phyloP scores from a whole-genome alignment of 371 early-diverging fungal genomes.

The Mucor circinelloides region DNA sequence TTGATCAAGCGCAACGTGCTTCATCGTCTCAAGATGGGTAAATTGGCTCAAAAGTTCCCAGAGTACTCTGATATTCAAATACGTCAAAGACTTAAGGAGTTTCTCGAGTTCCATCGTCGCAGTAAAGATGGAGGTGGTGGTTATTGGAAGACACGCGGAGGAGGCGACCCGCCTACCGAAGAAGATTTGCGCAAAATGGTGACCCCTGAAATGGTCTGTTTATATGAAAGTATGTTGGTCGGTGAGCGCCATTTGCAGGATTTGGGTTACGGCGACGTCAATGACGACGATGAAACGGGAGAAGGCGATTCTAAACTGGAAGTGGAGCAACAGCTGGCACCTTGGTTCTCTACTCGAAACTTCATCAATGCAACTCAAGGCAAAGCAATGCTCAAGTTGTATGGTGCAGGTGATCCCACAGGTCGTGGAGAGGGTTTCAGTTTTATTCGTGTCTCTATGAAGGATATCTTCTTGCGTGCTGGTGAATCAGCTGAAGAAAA shows the following conservation, averaged over 20 bases:
- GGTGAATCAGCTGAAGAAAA: conserved; percentile 87
- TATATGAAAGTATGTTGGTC: conserved; percentile 96
- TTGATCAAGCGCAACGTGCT: conserved; percentile 80
- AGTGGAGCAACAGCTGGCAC: conserved; percentile 93
- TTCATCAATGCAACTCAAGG: conserved; percentile 91
- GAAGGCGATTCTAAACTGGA: conserved; percentile 78
- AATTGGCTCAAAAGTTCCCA: conserved; percentile 79
- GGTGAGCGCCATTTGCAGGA: conserved; percentile 96
- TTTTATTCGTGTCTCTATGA: conserved; percentile 96
- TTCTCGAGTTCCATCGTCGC: conserved; percentile 93
- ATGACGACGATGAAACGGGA: conserved; percentile 66
- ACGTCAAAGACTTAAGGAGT: conserved; percentile 92
- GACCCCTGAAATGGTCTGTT: conserved; percentile 98
- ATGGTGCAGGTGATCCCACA: conserved; percentile 97
- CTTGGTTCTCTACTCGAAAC: conserved; percentile 97
- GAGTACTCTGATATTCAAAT: conserved; percentile 86
- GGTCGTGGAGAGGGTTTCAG: conserved; percentile 98
- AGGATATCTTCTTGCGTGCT: conserved; percentile 93
- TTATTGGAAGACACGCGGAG: conserved; percentile 92
- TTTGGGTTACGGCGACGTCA: conserved; percentile 80
- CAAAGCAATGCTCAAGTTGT: conserved; percentile 93
- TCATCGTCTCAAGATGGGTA: conserved; percentile 75
- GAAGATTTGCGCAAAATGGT: conserved; percentile 95
- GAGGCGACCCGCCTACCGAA: conserved; percentile 81
- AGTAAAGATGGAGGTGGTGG: conserved; percentile 79